A percentile compares a stretch with the other conserved stretches of the same genome.
Conservation (phyloP, 2,329 filamentous ascomycete genomes). For the Passalora sequoiae region DNA sequence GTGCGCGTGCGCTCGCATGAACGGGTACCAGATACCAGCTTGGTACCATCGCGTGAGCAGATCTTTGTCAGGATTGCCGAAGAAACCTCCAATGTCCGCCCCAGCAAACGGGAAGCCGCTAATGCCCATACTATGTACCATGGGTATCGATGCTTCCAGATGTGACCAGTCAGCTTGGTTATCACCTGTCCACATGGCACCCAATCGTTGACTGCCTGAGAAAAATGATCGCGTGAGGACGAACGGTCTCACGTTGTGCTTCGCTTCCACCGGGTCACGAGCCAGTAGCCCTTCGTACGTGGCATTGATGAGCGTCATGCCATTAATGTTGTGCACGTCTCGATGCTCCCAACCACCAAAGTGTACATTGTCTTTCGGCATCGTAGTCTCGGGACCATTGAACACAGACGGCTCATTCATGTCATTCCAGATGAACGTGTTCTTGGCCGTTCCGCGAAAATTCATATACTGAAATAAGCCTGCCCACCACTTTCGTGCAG, state of each 20-base stretch:
- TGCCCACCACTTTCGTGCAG: constrained; percentile 86
- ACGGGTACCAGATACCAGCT: constrained; percentile 92
- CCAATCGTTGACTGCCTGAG: constrained; percentile 79
- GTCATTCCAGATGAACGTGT: constrained; percentile 96
- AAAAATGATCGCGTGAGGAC: constrained; percentile 90
- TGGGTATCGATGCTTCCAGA: constrained; percentile 81
- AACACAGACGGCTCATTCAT: constrained; percentile 99
- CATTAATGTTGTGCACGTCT: constrained; percentile 92
- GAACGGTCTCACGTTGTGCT: constrained; percentile 63
- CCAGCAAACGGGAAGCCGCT: constrained; percentile 90
- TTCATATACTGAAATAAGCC: constrained; percentile 77
- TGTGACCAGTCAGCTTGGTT: constrained; percentile 93
- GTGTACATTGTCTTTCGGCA: constrained; percentile 98
- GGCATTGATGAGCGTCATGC: constrained; percentile 90
- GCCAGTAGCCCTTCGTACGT: constrained; percentile 79
- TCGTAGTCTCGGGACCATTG: constrained; percentile 95
- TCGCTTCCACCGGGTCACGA: constrained; percentile 76
- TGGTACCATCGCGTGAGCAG: constrained; percentile 94
- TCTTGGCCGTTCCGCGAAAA: constrained; percentile 80
- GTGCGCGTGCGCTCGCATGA: constrained; percentile 95
- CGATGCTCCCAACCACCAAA: constrained; percentile 91
- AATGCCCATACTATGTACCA: constrained; percentile 89
- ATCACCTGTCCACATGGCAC: constrained; percentile 98
- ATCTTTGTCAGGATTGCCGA: constrained; percentile 91
- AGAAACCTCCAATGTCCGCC: constrained; percentile 96